Conservation (phyloP, 2,329 filamentous ascomycete genomes). For the Colletotrichum australisinense region DNA sequence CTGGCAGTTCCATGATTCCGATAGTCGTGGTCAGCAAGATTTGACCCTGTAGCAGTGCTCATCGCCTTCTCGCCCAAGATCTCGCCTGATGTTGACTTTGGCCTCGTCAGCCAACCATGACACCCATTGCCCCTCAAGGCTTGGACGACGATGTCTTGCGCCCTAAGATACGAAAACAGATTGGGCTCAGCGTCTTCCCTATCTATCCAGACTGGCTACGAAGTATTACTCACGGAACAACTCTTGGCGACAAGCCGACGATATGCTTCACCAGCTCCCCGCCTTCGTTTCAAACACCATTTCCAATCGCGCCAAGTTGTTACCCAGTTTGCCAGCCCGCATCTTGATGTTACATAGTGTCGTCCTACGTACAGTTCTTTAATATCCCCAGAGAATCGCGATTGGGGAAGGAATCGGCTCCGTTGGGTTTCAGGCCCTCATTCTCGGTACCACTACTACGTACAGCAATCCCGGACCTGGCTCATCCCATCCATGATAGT, state of each 20-base stretch:
- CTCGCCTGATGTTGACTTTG: neutral
- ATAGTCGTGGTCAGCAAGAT: slow-evolving; percentile 8
- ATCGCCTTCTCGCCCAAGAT: neutral
- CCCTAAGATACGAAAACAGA: neutral
- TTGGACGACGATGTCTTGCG: neutral
- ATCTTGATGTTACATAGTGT: neutral
- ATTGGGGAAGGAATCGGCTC: neutral
- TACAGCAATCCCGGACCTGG: neutral
- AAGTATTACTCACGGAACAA: too few relatives aligned
- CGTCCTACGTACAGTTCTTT: neutral
- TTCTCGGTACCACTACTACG: neutral
- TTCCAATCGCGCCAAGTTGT: slow-evolving; percentile 1
- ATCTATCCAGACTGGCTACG: neutral
- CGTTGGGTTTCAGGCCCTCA: slow-evolving; percentile 5
- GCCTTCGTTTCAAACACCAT: neutral
- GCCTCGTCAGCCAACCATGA: neutral
- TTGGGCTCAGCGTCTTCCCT: neutral
- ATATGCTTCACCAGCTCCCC: slow-evolving; percentile 3
- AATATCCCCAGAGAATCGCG: neutral
- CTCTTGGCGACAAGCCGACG: neutral
- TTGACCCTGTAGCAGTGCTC: neutral
- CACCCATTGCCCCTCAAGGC: neutral
- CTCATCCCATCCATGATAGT: neutral
- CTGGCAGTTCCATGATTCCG: neutral
- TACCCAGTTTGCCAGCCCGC: neutral